phyloP scores from a whole-genome alignment of 208 protist genomes.

The Kentomonas sorsogonicus region DNA sequence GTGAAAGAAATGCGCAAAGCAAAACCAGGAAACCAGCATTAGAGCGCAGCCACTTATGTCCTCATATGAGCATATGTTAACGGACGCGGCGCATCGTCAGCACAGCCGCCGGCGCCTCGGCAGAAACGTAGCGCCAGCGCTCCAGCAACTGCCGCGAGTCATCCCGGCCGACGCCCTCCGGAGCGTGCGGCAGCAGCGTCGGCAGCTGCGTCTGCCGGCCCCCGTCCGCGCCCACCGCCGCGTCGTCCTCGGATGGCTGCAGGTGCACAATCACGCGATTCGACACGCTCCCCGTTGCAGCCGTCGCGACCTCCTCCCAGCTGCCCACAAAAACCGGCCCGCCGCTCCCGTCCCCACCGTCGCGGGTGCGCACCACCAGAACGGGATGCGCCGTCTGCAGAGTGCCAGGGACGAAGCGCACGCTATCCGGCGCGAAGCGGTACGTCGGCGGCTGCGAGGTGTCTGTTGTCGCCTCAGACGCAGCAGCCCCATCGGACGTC shows the following conservation, averaged over 20 bases:
- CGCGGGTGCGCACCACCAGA: constrained; percentile 32
- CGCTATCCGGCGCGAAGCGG: constrained; percentile 25
- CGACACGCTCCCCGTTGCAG: constrained; percentile 6
- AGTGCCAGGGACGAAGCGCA: constrained; percentile 34
- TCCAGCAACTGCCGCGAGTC: constrained; percentile 26
- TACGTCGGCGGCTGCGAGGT: not conserved
- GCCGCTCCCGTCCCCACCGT: constrained; percentile 29
- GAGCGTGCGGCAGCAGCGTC: constrained; percentile 57
- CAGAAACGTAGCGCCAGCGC: constrained; percentile 34
- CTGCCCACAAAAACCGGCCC: constrained; percentile 53
- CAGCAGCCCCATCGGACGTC: not conserved
- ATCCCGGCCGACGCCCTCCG: constrained; percentile 57
- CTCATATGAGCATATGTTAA: not conserved
- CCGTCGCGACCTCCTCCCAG: constrained; percentile 34
- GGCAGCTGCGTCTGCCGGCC: not conserved
- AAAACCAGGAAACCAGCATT: not conserved
- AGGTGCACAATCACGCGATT: constrained; percentile 55
- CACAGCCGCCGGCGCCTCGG: constrained; percentile 34
- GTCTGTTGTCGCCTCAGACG: not conserved
- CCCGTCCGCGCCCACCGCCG: not conserved
- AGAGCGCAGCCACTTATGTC: not conserved
- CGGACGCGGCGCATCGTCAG: constrained; percentile 20
- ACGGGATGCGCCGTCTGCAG: constrained; percentile 44
- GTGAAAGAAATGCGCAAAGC: not conserved
- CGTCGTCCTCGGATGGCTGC: constrained; percentile 9